Evolutionary conservation across 1,284 basidiomycete genomes (phyloP), one percentile per base, ranked within the genome.

Genomic region (Melampsora americana): DNA sequence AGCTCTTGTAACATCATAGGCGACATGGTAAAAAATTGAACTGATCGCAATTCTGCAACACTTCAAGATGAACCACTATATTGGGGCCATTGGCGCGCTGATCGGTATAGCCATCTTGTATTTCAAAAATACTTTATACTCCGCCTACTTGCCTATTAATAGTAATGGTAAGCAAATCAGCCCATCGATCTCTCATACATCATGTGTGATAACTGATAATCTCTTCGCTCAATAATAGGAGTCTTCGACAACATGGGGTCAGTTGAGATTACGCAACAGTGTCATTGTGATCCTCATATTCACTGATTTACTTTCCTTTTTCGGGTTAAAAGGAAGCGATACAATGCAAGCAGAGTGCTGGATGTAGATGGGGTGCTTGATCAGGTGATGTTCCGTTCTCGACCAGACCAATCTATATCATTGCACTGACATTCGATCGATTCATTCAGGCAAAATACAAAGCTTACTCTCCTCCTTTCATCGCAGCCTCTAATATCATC

Each of bases 381-480:
- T 42, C 72, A 67, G 39, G 72, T 74, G 20, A 46, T 53, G 42
- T n/a, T 35, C n/a, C 14, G 28, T 30, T 46, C 14, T 53, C 23
- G 6, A 14, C 50, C 18, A 32, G 48, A 18, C 42, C 6, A 16
- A 28, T 1, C 20, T 35, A 6, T 14, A n/a, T n/a, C 20, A 35
- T 16, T 26, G 44, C n/a, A 48, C 66, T 59, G 35, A 50, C 69
- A 56, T 50, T 62, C 5, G 28, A 42, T 39, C 23, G 44, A 30
- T 39, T 62, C 60, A 50, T 42, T 32, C 14, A 74, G 72, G 64
- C 39, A 5, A 66, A 74, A 74, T 74, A 81, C 68, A 50, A 79
- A 65, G 77, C 64, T 12, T 82, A 82, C 71, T 80, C 79, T 11
- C 80, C 79, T 28, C 72, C 79, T 48, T 80, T 80, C 78, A 77